phyloP scores from a whole-genome alignment of 108 stramenopile genomes.

The Skeletonema marinoi region DNA sequence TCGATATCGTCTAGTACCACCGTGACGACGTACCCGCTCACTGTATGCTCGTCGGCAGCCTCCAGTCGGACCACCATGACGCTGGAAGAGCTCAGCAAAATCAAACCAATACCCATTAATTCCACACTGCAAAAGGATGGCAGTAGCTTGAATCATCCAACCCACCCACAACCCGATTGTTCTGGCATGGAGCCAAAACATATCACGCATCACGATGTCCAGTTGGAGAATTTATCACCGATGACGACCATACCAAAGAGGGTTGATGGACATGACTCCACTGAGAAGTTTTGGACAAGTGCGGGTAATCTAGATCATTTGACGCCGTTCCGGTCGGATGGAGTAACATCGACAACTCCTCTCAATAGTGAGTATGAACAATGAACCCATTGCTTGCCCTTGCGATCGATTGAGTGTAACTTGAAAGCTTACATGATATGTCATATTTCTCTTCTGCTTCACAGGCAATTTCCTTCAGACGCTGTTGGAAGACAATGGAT shows the following conservation, averaged over 20 bases:
- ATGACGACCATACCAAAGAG: background rate
- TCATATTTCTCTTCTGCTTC: too few relatives aligned
- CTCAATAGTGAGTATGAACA: too few relatives aligned
- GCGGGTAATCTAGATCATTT: background rate
- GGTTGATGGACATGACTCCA: background rate
- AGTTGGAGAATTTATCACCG: background rate
- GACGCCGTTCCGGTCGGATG: too few relatives aligned
- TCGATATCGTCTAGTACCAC: conserved; percentile 42
- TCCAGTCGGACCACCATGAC: conserved; percentile 29
- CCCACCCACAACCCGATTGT: background rate
- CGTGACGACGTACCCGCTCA: conserved; percentile 34
- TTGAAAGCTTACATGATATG: too few relatives aligned
- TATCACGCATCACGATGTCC: background rate
- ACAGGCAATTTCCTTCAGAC: too few relatives aligned
- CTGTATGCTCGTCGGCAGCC: conserved; percentile 33
- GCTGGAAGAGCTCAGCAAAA: background rate
- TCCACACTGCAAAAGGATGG: background rate
- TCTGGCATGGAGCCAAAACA: conserved; percentile 1
- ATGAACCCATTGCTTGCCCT: too few relatives aligned
- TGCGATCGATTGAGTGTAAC: too few relatives aligned
- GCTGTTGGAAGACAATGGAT: background rate
- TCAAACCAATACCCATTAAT: background rate
- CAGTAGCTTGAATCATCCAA: background rate
- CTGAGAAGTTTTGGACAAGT: background rate
- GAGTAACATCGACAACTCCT: too few relatives aligned